phyloP scores from a whole-genome alignment of 2,329 filamentous ascomycete species.

The Coniochaeta hoffmannii region DNA sequence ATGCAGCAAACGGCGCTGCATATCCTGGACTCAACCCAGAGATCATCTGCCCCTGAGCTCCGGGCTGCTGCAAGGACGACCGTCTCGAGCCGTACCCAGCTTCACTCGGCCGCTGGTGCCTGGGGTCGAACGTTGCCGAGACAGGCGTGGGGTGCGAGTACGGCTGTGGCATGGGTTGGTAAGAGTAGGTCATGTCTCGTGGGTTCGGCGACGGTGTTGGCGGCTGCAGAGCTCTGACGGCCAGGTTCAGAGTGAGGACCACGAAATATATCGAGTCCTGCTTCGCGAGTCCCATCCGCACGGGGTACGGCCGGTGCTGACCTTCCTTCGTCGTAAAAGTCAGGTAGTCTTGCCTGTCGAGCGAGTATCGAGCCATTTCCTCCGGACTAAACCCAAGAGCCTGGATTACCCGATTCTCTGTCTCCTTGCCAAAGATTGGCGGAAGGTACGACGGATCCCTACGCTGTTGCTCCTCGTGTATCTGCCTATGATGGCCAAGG shows the following conservation, averaged over 20 bases:
- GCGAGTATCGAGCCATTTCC: slow-evolving; percentile 41
- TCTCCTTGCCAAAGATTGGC: slow-evolving; percentile 50
- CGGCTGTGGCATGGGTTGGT: slow-evolving; percentile 27
- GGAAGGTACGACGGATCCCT: slow-evolving; percentile 57
- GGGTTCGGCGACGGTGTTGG: slow-evolving; percentile 37
- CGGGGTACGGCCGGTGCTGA: slow-evolving; percentile 38
- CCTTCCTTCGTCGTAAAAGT: slow-evolving; percentile 46
- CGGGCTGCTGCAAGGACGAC: slow-evolving; percentile 5
- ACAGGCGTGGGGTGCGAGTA: slow-evolving; percentile 38
- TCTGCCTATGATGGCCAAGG: slow-evolving; percentile 37
- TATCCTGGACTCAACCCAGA: slow-evolving; percentile 33
- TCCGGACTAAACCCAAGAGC: slow-evolving; percentile 45
- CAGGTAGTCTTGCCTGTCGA: slow-evolving; percentile 48
- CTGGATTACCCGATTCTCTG: slow-evolving; percentile 48
- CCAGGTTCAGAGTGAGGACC: slow-evolving; percentile 37
- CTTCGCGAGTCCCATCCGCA: slow-evolving; percentile 51
- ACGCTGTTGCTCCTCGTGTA: slow-evolving; percentile 50
- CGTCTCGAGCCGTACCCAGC: slow-evolving; percentile 17
- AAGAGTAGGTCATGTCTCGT: slow-evolving; percentile 34
- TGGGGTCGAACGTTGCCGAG: slow-evolving; percentile 39
- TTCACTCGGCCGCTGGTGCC: slow-evolving; percentile 31
- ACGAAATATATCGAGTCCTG: slow-evolving; percentile 57
- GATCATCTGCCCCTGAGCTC: slow-evolving; percentile 23
- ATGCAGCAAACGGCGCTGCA: slow-evolving; percentile 36
- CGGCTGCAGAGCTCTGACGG: slow-evolving; percentile 30